These are phyloP conservation scores for Boletus rufocinnamomeus DNA, from an alignment of 768 basidiomycete species.

Conservation along the genomic window DNA sequence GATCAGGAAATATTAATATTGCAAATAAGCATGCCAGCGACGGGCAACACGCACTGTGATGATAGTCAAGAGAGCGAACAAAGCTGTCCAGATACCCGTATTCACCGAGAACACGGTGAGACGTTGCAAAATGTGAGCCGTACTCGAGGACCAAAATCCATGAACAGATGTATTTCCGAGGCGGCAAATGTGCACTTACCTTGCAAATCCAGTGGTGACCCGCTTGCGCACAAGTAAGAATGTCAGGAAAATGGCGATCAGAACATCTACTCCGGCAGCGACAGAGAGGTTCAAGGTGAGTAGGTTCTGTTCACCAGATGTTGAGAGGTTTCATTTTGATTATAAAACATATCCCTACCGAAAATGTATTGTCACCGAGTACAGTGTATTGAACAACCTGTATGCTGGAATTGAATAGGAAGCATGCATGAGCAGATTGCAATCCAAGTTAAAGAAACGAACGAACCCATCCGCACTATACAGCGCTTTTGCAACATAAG, in stretches of 20 bases:
- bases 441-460: background rate
- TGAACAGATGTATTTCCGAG: background rate
- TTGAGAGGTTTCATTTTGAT: background rate
- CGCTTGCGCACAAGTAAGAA: constrained; percentile 10
- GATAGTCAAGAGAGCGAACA: constrained; percentile 42
- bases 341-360: background rate
- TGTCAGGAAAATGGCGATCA: constrained; percentile 5
- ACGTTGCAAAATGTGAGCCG: constrained; percentile 1
- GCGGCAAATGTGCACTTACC: background rate
- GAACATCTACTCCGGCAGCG: constrained; percentile 8
- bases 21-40: background rate
- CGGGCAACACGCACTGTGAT: constrained; percentile 48
- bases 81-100: constrained; percentile 50
- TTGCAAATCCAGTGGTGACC: background rate
- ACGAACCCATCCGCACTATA: constrained; percentile 4
- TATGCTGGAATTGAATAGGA: background rate
- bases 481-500: background rate
- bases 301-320: background rate
- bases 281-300: background rate
- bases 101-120: constrained; percentile 8
- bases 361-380: background rate
- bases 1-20: too few species aligned
- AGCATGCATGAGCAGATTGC: background rate
- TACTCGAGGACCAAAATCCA: background rate
- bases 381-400: background rate